Evolutionary conservation across 129 eudicot genomes (phyloP).

Genomic region (Glebionis coronaria): DNA sequence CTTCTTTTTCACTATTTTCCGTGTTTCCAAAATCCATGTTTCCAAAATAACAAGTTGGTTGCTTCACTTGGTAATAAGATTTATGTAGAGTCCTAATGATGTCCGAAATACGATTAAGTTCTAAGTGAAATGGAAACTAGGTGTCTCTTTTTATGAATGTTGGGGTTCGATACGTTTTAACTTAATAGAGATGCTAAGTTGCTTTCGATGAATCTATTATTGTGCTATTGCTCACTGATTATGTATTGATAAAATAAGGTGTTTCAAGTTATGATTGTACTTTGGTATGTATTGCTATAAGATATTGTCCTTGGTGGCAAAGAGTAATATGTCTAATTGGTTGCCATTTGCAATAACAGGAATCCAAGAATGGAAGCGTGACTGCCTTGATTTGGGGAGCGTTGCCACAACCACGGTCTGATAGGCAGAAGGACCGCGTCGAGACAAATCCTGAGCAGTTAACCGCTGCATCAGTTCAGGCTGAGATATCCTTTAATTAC

Average conservation of each 20-base stretch:
- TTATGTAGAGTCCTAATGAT: no score
- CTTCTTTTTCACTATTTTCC: no score
- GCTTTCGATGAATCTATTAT: slow-evolving; percentile 1
- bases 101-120: no score
- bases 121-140: no score
- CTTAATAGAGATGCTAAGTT: not conserved
- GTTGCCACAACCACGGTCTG: slow-evolving; percentile 91
- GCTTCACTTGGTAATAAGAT: no score
- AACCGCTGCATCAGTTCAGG: slow-evolving; percentile 96
- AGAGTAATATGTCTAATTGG: not conserved
- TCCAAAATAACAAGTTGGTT: no score
- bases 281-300: not conserved
- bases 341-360: slow-evolving; percentile 43
- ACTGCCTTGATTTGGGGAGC: slow-evolving; percentile 98
- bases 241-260: not conserved
- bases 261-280: not conserved
- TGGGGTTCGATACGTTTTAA: no score
- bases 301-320: not conserved
- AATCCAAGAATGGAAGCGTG: slow-evolving; percentile 59
- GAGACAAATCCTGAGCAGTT: slow-evolving; percentile 99
- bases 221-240: slow-evolving; percentile 5
- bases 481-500: slow-evolving; percentile 85
- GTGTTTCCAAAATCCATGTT: no score
- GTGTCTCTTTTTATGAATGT: no score
- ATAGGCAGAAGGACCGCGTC: slow-evolving; percentile 92